phyloP scores from a whole-genome alignment of 202 grass and related monocot species.

The Schoenoplectus tabernaemontani region DNA sequence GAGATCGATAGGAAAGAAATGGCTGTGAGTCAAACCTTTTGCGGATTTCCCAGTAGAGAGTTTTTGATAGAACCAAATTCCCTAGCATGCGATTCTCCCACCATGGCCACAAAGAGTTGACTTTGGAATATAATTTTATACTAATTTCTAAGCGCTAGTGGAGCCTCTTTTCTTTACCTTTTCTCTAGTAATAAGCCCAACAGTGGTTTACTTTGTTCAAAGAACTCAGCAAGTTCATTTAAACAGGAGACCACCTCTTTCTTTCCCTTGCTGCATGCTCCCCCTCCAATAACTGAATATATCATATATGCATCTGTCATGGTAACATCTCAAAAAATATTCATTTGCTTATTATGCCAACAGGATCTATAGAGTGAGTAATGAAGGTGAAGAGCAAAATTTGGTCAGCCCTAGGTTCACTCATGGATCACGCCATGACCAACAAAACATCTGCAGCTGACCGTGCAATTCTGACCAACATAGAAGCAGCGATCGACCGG shows the following conservation, averaged over 20 bases:
- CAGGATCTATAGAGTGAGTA: conserved; percentile 29
- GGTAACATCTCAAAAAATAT: conserved; percentile 27
- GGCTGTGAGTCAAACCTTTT: conserved; percentile 54
- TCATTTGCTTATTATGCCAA: conserved; percentile 20
- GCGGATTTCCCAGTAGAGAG: conserved; percentile 38
- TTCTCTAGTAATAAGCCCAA: conserved; percentile 43
- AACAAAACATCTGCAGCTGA: conserved; percentile 19
- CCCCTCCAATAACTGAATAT: not conserved
- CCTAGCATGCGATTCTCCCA: conserved; percentile 82
- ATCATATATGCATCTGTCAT: conserved; percentile 13
- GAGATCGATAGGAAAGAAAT: not conserved
- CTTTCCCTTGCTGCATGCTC: conserved; percentile 7
- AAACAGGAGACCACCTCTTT: conserved; percentile 35
- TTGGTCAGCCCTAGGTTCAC: conserved; percentile 53
- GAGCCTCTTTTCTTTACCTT: conserved; percentile 33
- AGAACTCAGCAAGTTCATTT: conserved; percentile 34
- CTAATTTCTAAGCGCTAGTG: conserved; percentile 20
- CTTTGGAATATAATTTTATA: conserved; percentile 68
- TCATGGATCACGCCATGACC: conserved; percentile 48
- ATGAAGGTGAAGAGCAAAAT: conserved; percentile 92
- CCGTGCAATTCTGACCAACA: conserved; percentile 43
- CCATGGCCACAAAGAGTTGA: conserved; percentile 84
- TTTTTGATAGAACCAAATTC: conserved; percentile 63
- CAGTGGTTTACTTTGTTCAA: conserved; percentile 39
- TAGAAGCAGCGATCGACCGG: conserved; percentile 62